These are phyloP conservation scores for Mycena epipterygia DNA, from an alignment of 768 basidiomycete species.

Conservation along the genomic window DNA sequence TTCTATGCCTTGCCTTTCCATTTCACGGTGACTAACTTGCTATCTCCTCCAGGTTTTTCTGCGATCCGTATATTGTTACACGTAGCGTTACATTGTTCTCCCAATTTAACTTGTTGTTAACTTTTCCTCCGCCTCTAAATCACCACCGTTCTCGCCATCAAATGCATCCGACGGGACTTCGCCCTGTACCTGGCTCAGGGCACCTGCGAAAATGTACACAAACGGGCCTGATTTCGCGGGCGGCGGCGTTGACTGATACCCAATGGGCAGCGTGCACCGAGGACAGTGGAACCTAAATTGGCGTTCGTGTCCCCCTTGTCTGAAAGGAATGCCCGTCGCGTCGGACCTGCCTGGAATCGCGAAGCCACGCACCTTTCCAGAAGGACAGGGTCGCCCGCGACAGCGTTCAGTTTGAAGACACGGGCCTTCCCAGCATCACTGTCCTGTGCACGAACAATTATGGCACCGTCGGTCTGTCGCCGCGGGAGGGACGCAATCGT, in stretches of 20 bases:
- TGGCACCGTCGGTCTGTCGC: slow-evolving; percentile 84
- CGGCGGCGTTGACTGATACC: slow-evolving; percentile 84
- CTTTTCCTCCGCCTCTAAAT: slow-evolving; percentile 19
- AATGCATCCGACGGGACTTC: slow-evolving; percentile 89
- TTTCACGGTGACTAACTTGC: slow-evolving; percentile 31
- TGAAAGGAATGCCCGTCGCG: slow-evolving; percentile 41
- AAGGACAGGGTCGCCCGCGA: slow-evolving; percentile 75
- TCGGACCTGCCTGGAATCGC: neutral
- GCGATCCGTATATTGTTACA: neutral
- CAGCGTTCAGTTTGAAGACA: slow-evolving; percentile 91
- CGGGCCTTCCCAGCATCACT: slow-evolving; percentile 67
- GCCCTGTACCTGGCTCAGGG: slow-evolving; percentile 91
- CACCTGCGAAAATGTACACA: slow-evolving; percentile 84
- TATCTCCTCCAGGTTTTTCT: slow-evolving; percentile 6
- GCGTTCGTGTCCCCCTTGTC: slow-evolving; percentile 78
- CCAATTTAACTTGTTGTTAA: slow-evolving; percentile 1
- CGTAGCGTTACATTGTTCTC: slow-evolving; percentile 2
- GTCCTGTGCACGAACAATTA: slow-evolving; percentile 84
- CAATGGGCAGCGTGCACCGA: slow-evolving; percentile 75
- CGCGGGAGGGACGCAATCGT: slow-evolving; percentile 76
- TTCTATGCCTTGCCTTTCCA: slow-evolving; percentile 13
- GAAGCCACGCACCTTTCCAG: slow-evolving; percentile 75
- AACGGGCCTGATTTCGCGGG: slow-evolving; percentile 84
- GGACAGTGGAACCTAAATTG: slow-evolving; percentile 82
- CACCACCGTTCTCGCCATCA: slow-evolving; percentile 63